A percentile compares a stretch with the other conserved stretches of the same genome.
These are phyloP conservation scores for Talaromyces pinophilus DNA, from an alignment of 2,329 filamentous ascomycete species.

Conservation along the genomic window DNA sequence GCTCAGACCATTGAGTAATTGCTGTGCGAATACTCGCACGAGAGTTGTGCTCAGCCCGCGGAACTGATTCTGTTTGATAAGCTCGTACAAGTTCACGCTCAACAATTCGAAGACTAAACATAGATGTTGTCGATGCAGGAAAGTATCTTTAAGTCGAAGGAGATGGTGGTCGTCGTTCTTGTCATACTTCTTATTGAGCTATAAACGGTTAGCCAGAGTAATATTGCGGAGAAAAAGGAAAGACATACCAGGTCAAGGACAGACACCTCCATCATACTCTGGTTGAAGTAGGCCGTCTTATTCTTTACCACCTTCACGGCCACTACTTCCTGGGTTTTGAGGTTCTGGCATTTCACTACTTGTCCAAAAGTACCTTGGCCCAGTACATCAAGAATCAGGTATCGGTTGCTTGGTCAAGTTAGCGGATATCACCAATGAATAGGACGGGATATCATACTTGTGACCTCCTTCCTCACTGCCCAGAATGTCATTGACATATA, in stretches of 20 bases:
- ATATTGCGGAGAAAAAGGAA: not conserved
- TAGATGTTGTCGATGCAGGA: constrained; percentile 95
- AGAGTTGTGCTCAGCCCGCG: constrained; percentile 93
- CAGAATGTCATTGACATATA: constrained; percentile 98
- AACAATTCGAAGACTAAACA: constrained; percentile 95
- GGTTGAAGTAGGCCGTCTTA: constrained; percentile 97
- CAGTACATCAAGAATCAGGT: constrained; percentile 93
- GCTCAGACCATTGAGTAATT: constrained; percentile 87
- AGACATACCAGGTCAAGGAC: constrained; percentile 81
- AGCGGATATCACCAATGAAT: constrained; percentile 17
- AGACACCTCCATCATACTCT: constrained; percentile 99
- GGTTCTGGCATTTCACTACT: constrained; percentile 97
- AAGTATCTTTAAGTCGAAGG: constrained; percentile 91
- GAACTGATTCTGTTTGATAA: constrained; percentile 99
- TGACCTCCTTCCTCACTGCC: constrained; percentile 97
- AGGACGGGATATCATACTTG: constrained; percentile 61
- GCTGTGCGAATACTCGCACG: constrained; percentile 95
- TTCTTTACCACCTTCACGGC: constrained; percentile 99
- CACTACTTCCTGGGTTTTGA: constrained; percentile 97
- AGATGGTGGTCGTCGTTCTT: constrained; percentile 99
- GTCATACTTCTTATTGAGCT: constrained; percentile 98
- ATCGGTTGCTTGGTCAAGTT: constrained; percentile 67
- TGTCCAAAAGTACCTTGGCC: constrained; percentile 98
- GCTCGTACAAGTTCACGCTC: constrained; percentile 95
- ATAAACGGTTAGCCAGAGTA: constrained; percentile 1